A percentile compares a stretch with the other conserved stretches of the same genome.
Conservation (phyloP, 805 yeast genomes). For the Lipomyces sp. region DNA sequence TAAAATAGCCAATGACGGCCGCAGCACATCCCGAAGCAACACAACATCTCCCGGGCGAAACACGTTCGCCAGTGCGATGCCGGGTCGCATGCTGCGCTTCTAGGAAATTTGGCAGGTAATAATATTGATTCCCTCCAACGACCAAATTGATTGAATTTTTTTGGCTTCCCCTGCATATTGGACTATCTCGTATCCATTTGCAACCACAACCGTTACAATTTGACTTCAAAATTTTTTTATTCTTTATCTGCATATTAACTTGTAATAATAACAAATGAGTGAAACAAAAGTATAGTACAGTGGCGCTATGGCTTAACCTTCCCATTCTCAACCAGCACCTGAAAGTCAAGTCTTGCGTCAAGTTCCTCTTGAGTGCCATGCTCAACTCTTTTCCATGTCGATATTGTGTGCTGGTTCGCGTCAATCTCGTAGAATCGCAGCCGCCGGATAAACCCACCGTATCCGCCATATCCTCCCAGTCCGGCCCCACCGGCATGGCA, state of each 20-base stretch:
- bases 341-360: conserved; percentile 54
- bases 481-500: conserved; percentile 96
- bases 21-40: conserved; percentile 1
- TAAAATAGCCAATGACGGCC: conserved; percentile 6
- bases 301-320: conserved; percentile 38
- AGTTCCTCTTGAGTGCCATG: conserved; percentile 51
- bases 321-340: conserved; percentile 56
- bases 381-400: conserved; percentile 76
- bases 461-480: conserved; percentile 96
- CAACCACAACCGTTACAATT: too few relatives aligned
- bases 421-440: conserved; percentile 74
- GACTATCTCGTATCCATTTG: too few relatives aligned
- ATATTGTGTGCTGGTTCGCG: conserved; percentile 51
- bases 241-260: too few relatives aligned
- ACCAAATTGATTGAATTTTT: too few relatives aligned
- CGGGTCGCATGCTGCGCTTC: not conserved
- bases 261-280: not conserved
- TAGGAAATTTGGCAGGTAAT: not conserved
- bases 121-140: too few relatives aligned
- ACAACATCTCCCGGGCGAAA: conserved; percentile 10
- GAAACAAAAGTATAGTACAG: not conserved
- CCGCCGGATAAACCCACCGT: conserved; percentile 84
- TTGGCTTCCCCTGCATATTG: too few relatives aligned
- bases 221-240: too few relatives aligned
- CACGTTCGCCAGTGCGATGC: not conserved